A percentile compares a stretch with the other conserved stretches of the same genome.
phyloP scores from a whole-genome alignment of 2,329 filamentous ascomycete species.

The Xylariaceae sp. region DNA sequence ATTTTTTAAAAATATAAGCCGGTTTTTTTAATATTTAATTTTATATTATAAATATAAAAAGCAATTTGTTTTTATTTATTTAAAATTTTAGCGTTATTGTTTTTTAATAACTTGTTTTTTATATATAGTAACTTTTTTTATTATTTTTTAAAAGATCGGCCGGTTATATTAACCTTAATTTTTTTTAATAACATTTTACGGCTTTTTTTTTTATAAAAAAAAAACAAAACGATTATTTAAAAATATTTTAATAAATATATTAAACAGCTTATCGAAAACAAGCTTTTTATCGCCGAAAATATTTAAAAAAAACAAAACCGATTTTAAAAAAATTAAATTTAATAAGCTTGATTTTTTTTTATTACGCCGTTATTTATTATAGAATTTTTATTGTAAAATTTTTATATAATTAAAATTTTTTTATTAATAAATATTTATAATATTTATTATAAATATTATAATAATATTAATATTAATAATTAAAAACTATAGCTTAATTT shows the following conservation, averaged over 20 bases:
- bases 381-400: too few relatives aligned
- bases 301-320: neutral
- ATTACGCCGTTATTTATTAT: too few relatives aligned
- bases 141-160: neutral
- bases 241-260: neutral
- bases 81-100: neutral
- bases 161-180: neutral
- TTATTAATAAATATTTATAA: neutral
- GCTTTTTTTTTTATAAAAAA: neutral
- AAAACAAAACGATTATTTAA: neutral
- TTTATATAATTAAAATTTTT: neutral
- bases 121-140: neutral
- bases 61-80: neutral
- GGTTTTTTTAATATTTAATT: neutral
- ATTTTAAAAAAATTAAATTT: neutral
- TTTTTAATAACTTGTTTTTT: neutral
- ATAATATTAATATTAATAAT: neutral
- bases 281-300: neutral
- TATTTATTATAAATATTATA: neutral
- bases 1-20: neutral
- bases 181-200: neutral
- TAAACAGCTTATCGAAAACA: neutral
- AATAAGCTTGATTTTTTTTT: neutral
- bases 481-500: neutral
- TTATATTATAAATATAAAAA: too few relatives aligned